Base-by-base conservation (phyloP, 345 rosid genomes). In the Citropsis articulata region DNA sequence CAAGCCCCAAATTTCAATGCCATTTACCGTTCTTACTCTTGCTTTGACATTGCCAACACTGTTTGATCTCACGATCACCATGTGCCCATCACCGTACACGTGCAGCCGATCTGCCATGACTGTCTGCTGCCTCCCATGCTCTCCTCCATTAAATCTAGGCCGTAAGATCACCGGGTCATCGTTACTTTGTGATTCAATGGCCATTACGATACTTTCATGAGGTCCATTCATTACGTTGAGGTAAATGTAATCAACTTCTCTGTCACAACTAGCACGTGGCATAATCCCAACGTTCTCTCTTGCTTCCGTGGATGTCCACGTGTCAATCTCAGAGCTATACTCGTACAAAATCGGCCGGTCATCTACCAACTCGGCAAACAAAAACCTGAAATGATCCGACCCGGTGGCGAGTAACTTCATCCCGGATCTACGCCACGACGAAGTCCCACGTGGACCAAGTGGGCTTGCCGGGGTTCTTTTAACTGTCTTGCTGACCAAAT, bases 391-490 rank as follows among this genome's bases (percentile, higher is more conserved):
- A 78, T 84, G 84, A 35, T 80, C 83, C 25, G 90, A 80, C 71
- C 78, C 80, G 69, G 2, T 19, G 4, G 83, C 64, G 6, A 88
- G 79, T 73, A 92, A 77, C 78, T 89, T 93, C 97, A 89, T 89
- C 65, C 97, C 91, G 75, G 93, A 90, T 67, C 94, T 79, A 25
- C 95, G 82, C 97, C 98, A 92, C 6, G 91, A 93, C 0, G 93
- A 91, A 18, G 94, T 90, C 53, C 93, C 91, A 78, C 92, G 98
- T 80, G 91, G 94, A 78, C 94, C 94, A 6, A 93, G 77, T 9
- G 98, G 98, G 72, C 91, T 88, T 5, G 91, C 84, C 5, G 89
- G 92, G 84, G 92, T 87, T 66, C 48, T 86, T 72, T 71, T 85
- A 42, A 88, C 93, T 1, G 75, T 78, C 77, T 81, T 86, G 31